Conservation (phyloP, 768 basidiomycete species). For the Pluteus cervinus region DNA sequence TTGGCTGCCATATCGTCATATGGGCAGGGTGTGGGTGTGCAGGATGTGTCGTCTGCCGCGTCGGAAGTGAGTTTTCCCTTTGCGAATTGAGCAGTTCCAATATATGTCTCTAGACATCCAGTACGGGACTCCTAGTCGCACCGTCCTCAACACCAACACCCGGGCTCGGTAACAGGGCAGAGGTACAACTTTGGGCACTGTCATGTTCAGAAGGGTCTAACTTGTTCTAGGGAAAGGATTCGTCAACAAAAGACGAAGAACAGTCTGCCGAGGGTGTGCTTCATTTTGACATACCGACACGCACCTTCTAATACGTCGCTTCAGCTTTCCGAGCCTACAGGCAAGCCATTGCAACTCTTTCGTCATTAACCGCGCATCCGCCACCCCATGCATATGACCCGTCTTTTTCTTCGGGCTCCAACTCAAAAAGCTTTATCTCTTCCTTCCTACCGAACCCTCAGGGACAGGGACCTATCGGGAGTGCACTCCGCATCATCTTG, state of each 20-base stretch:
- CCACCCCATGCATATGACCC: slow-evolving; percentile 52
- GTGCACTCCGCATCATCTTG: slow-evolving; percentile 57
- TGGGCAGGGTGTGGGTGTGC: slow-evolving; percentile 30
- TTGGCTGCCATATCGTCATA: slow-evolving; percentile 40
- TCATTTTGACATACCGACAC: no score
- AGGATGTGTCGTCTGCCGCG: slow-evolving; percentile 21
- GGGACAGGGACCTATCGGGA: slow-evolving; percentile 73
- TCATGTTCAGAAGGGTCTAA: no score
- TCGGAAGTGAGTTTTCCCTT: slow-evolving; percentile 19
- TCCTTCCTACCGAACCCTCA: slow-evolving; percentile 66
- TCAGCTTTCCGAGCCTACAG: slow-evolving; percentile 72
- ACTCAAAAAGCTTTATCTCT: slow-evolving; percentile 38
- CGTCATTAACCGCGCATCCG: slow-evolving; percentile 56
- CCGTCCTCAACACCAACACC: no score
- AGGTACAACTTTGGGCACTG: no score
- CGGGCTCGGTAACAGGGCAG: no score
- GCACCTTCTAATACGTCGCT: no score
- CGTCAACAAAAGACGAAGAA: no score
- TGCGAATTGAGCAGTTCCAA: no score
- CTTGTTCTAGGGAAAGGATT: no score
- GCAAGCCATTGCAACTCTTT: slow-evolving; percentile 64
- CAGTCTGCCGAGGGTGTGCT: no score
- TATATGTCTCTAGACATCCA: no score
- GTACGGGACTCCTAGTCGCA: no score
- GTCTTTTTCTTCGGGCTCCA: slow-evolving; percentile 31